phyloP scores from a whole-genome alignment of 345 rosid species.

The Heritiera fomes region DNA sequence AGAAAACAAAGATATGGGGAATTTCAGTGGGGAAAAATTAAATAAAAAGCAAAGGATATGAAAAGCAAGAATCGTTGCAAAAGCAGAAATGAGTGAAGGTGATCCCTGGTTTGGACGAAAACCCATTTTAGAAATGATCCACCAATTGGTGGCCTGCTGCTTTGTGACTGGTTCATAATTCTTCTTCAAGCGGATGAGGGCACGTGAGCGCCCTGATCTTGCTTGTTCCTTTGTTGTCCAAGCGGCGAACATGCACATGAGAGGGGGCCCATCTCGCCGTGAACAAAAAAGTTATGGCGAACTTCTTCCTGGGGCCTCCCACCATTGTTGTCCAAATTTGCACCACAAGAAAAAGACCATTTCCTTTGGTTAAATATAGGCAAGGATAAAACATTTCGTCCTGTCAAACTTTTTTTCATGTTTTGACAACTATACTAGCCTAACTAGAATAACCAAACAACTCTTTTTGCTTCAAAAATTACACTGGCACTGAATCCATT shows the following conservation, averaged over 20 bases:
- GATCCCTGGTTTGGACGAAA: conserved; percentile 4
- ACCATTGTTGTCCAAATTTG: background rate
- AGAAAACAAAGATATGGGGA: background rate
- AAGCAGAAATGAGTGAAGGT: background rate
- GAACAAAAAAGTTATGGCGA: background rate
- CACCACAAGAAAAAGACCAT: background rate
- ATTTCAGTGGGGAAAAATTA: background rate
- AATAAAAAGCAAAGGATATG: background rate
- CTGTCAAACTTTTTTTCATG: conserved; percentile 4
- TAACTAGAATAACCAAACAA: conserved; percentile 10
- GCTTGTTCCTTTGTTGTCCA: conserved; percentile 9
- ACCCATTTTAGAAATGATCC: background rate
- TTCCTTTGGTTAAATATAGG: background rate
- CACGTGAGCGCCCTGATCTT: conserved; percentile 9
- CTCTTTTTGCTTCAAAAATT: background rate
- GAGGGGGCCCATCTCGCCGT: background rate
- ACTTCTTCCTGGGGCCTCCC: conserved; percentile 15
- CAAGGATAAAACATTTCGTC: background rate
- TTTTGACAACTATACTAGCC: background rate
- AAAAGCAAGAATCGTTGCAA: background rate
- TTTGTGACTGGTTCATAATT: background rate
- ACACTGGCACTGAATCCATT: background rate
- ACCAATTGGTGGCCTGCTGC: background rate
- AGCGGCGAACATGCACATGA: conserved; percentile 10
- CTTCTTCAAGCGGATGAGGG: conserved; percentile 1